Evolutionary conservation across 345 rosid genomes (phyloP).

Genomic region (Syzygium aromaticum): DNA sequence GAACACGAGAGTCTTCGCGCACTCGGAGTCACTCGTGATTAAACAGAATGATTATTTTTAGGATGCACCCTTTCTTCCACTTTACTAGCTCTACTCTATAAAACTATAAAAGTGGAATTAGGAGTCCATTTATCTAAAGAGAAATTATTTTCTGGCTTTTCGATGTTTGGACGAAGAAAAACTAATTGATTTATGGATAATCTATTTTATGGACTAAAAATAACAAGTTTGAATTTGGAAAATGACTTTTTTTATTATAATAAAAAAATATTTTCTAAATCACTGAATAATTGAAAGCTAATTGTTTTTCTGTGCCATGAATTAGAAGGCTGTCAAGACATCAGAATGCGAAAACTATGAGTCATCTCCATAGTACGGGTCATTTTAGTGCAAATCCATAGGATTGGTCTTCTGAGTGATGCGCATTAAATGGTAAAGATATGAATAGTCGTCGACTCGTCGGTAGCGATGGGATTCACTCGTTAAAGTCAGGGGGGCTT

Average conservation of each 20-base stretch:
- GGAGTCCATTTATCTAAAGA: background rate
- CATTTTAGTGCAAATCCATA: background rate
- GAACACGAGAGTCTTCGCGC: background rate
- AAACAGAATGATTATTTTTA: background rate
- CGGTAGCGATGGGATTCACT: background rate
- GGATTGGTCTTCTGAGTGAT: background rate
- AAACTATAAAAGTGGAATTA: background rate
- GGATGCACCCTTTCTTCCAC: background rate
- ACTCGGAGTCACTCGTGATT: background rate
- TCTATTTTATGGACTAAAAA: too few relatives aligned
- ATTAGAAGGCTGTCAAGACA: background rate
- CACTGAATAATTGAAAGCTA: too few relatives aligned
- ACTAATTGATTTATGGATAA: background rate
- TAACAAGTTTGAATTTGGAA: background rate
- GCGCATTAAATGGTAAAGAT: background rate
- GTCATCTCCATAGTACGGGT: background rate
- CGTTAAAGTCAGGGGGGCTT: background rate
- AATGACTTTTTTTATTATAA: too few relatives aligned
- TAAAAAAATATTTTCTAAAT: too few relatives aligned
- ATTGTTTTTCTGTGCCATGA: background rate
- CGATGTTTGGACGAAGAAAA: fast-evolving
- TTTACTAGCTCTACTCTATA: background rate
- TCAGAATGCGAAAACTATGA: background rate
- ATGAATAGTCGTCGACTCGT: background rate
- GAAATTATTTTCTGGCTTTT: background rate